phyloP scores from a whole-genome alignment of 257 asterid genomes.

The Echites panduratus region DNA sequence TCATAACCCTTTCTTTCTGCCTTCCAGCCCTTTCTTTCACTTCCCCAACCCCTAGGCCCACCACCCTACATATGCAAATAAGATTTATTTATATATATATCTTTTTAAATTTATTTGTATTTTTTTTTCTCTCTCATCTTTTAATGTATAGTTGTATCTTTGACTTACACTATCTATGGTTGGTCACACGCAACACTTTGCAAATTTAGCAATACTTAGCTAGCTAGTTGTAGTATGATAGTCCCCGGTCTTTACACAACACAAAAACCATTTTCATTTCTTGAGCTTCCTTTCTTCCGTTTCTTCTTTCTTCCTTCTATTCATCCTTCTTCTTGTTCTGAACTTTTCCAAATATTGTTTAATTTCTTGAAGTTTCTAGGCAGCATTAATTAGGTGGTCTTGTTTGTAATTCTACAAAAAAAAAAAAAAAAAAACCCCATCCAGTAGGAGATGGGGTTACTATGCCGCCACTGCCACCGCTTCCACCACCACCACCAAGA shows the following conservation, averaged over 20 bases:
- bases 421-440: not conserved
- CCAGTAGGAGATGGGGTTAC: slow-evolving; percentile 37
- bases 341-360: too few species aligned
- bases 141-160: slow-evolving; percentile 32
- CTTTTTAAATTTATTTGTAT: too few species aligned
- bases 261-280: not conserved
- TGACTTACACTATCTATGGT: slow-evolving; percentile 56
- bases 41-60: too few species aligned
- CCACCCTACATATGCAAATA: too few species aligned
- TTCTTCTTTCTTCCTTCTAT: not conserved
- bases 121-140: slow-evolving; percentile 29
- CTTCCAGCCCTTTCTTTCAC: too few species aligned
- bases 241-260: too few species aligned
- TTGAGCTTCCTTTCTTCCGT: not conserved
- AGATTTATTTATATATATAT: too few species aligned
- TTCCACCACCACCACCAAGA: slow-evolving; percentile 14
- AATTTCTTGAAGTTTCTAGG: not conserved
- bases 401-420: not conserved
- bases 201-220: slow-evolving; percentile 21
- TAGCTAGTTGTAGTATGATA: not conserved
- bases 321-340: too few species aligned
- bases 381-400: not conserved
- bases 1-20: too few species aligned
- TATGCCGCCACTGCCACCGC: slow-evolving; percentile 30
- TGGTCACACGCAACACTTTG: slow-evolving; percentile 37